Base-by-base conservation (phyloP, 805 yeast species). In the Hanseniaspora nectarophila region DNA sequence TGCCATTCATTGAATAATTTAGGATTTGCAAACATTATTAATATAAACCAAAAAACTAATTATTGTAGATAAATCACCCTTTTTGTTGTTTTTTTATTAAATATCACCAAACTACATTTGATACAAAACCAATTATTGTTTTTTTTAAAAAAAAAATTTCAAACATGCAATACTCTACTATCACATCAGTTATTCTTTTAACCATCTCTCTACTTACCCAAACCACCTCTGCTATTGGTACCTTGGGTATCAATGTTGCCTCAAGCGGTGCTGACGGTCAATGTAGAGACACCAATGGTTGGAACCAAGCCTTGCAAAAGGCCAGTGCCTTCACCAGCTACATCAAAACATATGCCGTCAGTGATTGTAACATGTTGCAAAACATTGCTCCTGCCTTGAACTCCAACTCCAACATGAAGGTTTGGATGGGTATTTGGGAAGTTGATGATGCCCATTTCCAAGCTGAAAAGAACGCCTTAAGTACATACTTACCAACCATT, bases 281-380 rank as follows among this genome's bases (percentile, higher is more conserved):
- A 62, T 88, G 96, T 75, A 89, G 88, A 70, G 61, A 77, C 54
- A 73, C 85, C 45, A 65, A 69, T 16, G 95, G 87, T 61, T 90
- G 80, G 70, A 74, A 73, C 60, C 59, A 69, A 45, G 97, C 89
- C 65, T 74, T 90, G 59, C 71, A 72, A 23, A 66, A 71, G 34
- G 69, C 90, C 59, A 69, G 77, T 49, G 59, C 71, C 44, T 78
- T 84, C 71, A 70, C 92, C 38, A 69, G 71, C 56, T 75, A 76
- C 47, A 78, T 90, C 60, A 85, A 89, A 69, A 84, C 90, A 35
- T 90, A 87, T 66, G 92, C 97, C 29, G 88, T 84, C 45, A 81
- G 94, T n/a, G 94, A 86, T 69, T 90, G 97, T 75, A 81, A 88
- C 76, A 85, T 96, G 54, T 74, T 90, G 63, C 77, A 82, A 70